These are phyloP conservation scores for Sporothrix variecibatus DNA, from an alignment of 2,329 filamentous ascomycete species.

Conservation along the genomic window DNA sequence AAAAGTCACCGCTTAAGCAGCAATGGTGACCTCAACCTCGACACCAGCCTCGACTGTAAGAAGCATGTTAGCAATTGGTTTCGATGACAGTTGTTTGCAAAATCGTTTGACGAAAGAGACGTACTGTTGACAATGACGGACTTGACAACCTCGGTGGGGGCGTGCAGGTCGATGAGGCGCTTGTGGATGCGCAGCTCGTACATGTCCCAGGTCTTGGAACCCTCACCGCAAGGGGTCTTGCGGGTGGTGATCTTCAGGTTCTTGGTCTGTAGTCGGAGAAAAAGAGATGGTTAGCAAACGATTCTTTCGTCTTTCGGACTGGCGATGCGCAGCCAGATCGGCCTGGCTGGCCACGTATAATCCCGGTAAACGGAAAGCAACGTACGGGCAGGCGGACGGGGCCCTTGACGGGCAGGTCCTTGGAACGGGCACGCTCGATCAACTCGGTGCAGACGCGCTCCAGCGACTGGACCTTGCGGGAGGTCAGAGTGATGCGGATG, in stretches of 20 bases:
- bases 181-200: slow-evolving; percentile 99
- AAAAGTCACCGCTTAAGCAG: slow-evolving; percentile 50
- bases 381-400: slow-evolving; percentile 79
- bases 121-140: slow-evolving; percentile 86
- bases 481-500: slow-evolving; percentile 87
- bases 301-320: not conserved
- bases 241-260: slow-evolving; percentile 94
- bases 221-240: slow-evolving; percentile 99
- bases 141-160: slow-evolving; percentile 97
- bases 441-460: slow-evolving; percentile 99
- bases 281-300: not conserved
- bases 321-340: not conserved
- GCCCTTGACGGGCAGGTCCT: slow-evolving; percentile 98
- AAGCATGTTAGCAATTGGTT: slow-evolving; percentile 20
- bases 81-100: not conserved
- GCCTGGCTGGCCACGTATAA: not conserved
- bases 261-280: slow-evolving; percentile 63
- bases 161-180: slow-evolving; percentile 95
- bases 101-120: not conserved
- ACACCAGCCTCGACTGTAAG: slow-evolving; percentile 75
- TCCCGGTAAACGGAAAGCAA: not conserved
- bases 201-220: slow-evolving; percentile 92
- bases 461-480: slow-evolving; percentile 89
- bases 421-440: slow-evolving; percentile 96
- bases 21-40: slow-evolving; percentile 91